phyloP scores from a whole-genome alignment of 139 green algal species.

The Chlorella sp. region DNA sequence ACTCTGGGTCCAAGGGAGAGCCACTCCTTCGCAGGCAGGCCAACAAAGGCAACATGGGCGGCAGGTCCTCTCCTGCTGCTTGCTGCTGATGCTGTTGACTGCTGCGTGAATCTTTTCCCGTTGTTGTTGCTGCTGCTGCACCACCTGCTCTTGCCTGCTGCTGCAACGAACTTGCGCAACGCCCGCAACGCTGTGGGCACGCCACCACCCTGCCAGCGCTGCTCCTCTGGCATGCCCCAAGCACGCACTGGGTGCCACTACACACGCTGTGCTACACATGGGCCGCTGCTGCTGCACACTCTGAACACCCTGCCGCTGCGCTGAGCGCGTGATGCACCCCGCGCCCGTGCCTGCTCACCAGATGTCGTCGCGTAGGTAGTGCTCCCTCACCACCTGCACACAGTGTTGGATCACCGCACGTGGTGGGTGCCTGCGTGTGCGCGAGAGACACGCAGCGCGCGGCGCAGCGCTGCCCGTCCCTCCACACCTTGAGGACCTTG shows the following conservation, averaged over 20 bases:
- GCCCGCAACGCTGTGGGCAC: too few relatives aligned
- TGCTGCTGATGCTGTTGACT: too few relatives aligned
- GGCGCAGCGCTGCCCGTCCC: not conserved
- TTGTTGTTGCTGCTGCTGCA: not conserved
- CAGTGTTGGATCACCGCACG: not conserved
- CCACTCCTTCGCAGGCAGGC: slow-evolving; percentile 44
- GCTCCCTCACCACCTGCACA: slow-evolving; percentile 75
- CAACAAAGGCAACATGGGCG: not conserved
- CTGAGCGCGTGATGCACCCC: too few relatives aligned
- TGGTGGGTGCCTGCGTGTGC: not conserved
- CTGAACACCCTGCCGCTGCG: too few relatives aligned
- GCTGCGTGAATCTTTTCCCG: not conserved
- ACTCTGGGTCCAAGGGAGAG: slow-evolving; percentile 61
- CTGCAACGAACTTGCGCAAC: too few relatives aligned
- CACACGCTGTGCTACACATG: too few relatives aligned
- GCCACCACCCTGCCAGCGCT: too few relatives aligned
- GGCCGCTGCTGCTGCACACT: too few relatives aligned
- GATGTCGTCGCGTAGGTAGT: slow-evolving; percentile 98
- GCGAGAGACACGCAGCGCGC: not conserved
- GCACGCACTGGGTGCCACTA: too few relatives aligned
- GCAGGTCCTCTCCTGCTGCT: not conserved
- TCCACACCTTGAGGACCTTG: slow-evolving; percentile 68
- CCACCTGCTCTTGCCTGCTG: not conserved
- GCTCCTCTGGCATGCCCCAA: too few relatives aligned
- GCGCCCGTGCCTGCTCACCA: too few relatives aligned